Conservation (phyloP, 139 green algal genomes). For the Asterochloris sp. region DNA sequence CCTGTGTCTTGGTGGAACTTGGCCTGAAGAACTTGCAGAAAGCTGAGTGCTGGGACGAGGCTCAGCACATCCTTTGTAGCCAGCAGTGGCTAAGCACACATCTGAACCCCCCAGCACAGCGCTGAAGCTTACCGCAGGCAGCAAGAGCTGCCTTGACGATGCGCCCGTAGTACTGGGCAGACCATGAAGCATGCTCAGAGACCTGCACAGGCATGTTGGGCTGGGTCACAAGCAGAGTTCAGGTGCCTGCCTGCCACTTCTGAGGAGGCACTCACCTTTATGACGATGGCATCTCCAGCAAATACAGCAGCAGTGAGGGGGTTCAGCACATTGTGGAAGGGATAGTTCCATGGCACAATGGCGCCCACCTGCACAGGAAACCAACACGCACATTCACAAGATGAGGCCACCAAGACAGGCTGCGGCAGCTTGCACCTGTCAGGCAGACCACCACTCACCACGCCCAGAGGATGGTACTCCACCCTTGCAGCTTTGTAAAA, state of each 20-base stretch:
- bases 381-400: no score
- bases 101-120: background rate
- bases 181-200: conserved; percentile 91
- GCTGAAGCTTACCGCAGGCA: conserved; percentile 36
- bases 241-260: background rate
- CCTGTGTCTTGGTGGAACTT: background rate
- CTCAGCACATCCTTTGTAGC: background rate
- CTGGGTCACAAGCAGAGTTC: background rate
- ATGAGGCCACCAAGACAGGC: no score
- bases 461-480: conserved; percentile 90
- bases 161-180: conserved; percentile 68
- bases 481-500: conserved; percentile 94
- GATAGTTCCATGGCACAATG: conserved; percentile 99
- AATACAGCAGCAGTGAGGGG: conserved; percentile 89
- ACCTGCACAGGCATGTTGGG: conserved; percentile 43
- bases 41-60: background rate
- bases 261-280: conserved; percentile 72
- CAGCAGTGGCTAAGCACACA: background rate
- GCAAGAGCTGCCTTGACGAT: conserved; percentile 82
- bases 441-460: conserved; percentile 41
- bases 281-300: conserved; percentile 91
- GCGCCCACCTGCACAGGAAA: conserved; percentile 70
- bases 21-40: background rate
- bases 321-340: conserved; percentile 99
- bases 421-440: no score